Percentiles rank a stretch among this genome's conserved stretches.
These are phyloP conservation scores for Phytophthora hibernalis DNA, from an alignment of 352 stramenopile species.

Conservation along the genomic window DNA sequence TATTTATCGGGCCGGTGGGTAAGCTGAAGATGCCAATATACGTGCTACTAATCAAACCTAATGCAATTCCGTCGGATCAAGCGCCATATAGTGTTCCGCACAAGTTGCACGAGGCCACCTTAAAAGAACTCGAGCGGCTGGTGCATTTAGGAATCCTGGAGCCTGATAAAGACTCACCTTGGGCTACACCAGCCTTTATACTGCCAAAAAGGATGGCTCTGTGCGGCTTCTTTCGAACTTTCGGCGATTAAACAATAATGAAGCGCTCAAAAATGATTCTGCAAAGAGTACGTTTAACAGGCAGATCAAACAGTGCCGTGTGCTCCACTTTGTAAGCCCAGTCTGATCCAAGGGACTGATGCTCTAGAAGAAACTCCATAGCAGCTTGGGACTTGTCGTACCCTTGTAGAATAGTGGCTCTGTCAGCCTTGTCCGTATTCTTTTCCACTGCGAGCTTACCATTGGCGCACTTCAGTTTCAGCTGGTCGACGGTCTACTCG, in stretches of 20 bases:
- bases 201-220: constrained; percentile 16
- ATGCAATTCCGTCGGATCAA: background rate
- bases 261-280: too few relatives aligned
- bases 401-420: too few relatives aligned
- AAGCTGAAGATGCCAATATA: background rate
- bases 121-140: background rate
- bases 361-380: too few relatives aligned
- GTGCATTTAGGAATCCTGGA: background rate
- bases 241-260: background rate
- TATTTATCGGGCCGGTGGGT: background rate
- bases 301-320: too few relatives aligned
- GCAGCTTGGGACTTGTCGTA: too few relatives aligned
- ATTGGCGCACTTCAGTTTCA: too few relatives aligned
- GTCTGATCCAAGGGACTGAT: too few relatives aligned
- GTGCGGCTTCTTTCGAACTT: constrained; percentile 1
- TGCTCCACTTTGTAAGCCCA: too few relatives aligned
- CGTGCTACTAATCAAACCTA: background rate
- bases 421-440: too few relatives aligned
- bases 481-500: too few relatives aligned
- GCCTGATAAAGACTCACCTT: background rate
- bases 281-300: too few relatives aligned
- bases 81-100: background rate
- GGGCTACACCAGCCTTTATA: constrained; percentile 6
- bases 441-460: too few relatives aligned
- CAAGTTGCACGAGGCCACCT: background rate